These are phyloP conservation scores for Phytopythium helicoides DNA, from an alignment of 352 stramenopile species.

Conservation along the genomic window DNA sequence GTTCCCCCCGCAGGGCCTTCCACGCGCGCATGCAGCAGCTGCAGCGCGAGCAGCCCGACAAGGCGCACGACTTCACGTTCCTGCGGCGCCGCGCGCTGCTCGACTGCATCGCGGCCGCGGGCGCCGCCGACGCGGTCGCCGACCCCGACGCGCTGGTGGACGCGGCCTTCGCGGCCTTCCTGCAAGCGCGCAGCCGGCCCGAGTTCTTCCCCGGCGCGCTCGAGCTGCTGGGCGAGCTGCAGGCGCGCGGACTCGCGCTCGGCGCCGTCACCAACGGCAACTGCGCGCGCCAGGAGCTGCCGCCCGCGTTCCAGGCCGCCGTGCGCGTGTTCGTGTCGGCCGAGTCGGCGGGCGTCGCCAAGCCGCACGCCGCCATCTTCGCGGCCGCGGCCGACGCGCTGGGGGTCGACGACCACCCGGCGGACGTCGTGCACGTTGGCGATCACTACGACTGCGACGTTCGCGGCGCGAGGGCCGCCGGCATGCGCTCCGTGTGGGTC, in stretches of 20 bases:
- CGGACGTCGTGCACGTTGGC: slow-evolving; percentile 62
- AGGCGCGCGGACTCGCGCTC: slow-evolving; percentile 14
- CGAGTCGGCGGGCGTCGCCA: slow-evolving; percentile 44
- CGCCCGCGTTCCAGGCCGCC: slow-evolving; percentile 32
- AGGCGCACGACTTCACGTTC: slow-evolving; percentile 70
- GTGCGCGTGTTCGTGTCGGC: slow-evolving; percentile 58
- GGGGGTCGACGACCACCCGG: slow-evolving; percentile 15
- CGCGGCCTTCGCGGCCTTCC: slow-evolving; percentile 55
- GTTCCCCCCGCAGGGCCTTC: slow-evolving; percentile 49
- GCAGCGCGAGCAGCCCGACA: slow-evolving; percentile 34
- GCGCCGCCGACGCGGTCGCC: not conserved
- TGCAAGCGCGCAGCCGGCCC: slow-evolving; percentile 52
- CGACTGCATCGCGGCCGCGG: slow-evolving; percentile 25
- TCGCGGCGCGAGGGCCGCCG: slow-evolving; percentile 55
- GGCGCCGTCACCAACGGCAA: slow-evolving; percentile 82
- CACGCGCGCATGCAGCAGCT: slow-evolving; percentile 36
- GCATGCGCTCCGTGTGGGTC: slow-evolving; percentile 68
- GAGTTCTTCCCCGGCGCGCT: slow-evolving; percentile 61
- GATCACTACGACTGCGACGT: slow-evolving; percentile 78
- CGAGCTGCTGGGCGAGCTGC: slow-evolving; percentile 37
- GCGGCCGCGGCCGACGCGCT: slow-evolving; percentile 36
- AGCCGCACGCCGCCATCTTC: slow-evolving; percentile 51
- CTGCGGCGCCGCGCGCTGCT: slow-evolving; percentile 57
- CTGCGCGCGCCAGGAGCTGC: slow-evolving; percentile 43
- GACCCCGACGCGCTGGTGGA: slow-evolving; percentile 35